Conservation (phyloP, 352 stramenopile genomes). For the Phytophthora lateralis region DNA sequence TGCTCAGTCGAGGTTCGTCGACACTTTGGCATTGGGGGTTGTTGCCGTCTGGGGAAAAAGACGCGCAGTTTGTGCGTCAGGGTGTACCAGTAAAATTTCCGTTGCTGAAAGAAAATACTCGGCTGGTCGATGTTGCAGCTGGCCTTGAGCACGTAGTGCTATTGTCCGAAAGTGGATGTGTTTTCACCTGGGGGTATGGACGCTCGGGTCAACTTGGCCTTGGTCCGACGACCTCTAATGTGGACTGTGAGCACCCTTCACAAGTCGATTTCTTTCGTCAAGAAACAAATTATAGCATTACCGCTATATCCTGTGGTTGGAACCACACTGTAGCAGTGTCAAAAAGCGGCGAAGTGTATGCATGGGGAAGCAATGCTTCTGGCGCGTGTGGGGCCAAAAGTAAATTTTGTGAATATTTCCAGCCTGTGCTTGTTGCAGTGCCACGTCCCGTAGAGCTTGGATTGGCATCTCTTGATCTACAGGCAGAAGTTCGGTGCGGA, state of each 20-base stretch:
- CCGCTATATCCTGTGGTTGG: constrained; percentile 38
- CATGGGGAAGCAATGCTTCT: constrained; percentile 47
- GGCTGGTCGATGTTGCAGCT: constrained; percentile 26
- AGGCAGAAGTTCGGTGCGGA: constrained; percentile 22
- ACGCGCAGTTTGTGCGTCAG: constrained; percentile 22
- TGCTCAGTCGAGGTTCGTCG: constrained; percentile 23
- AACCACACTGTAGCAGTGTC: constrained; percentile 42
- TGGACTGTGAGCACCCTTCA: constrained; percentile 14
- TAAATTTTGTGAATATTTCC: constrained; percentile 53
- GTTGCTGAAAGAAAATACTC: constrained; percentile 18
- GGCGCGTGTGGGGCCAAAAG: constrained; percentile 47
- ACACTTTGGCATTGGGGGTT: constrained; percentile 46
- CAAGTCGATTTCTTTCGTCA: constrained; percentile 37
- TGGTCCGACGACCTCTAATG: constrained; percentile 21
- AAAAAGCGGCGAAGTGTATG: constrained; percentile 29
- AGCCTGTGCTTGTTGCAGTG: constrained; percentile 41
- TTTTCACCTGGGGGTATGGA: constrained; percentile 50
- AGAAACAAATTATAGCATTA: constrained; percentile 18
- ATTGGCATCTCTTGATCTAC: neutral
- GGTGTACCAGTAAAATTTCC: constrained; percentile 26
- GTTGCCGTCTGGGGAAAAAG: constrained; percentile 16
- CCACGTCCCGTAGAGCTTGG: constrained; percentile 7
- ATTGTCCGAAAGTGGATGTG: constrained; percentile 27
- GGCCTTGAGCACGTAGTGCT: constrained; percentile 42
- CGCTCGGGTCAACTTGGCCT: constrained; percentile 41